These are phyloP conservation scores for Ophiocordyceps australis DNA, from an alignment of 2,329 filamentous ascomycete species.

Conservation along the genomic window DNA sequence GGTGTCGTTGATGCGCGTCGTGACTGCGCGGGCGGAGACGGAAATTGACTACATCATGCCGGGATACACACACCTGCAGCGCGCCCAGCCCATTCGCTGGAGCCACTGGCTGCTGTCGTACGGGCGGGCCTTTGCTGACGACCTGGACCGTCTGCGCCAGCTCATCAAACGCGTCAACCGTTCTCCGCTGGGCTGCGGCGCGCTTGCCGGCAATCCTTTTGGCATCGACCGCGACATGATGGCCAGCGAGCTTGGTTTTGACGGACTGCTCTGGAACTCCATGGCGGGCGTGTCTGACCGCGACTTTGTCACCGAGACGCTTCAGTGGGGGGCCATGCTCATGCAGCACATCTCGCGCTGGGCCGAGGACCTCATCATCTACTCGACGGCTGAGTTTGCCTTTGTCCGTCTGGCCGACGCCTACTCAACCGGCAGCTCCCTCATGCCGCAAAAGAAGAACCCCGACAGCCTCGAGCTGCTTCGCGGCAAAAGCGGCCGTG, in stretches of 20 bases:
- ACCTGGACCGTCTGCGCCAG: slow-evolving; percentile 62
- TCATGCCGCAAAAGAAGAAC: slow-evolving; percentile 57
- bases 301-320: slow-evolving; percentile 67
- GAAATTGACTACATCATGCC: slow-evolving; percentile 72
- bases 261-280: slow-evolving; percentile 56
- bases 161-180: slow-evolving; percentile 57
- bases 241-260: slow-evolving; percentile 53
- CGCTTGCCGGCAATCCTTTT: slow-evolving; percentile 69
- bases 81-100: slow-evolving; percentile 65
- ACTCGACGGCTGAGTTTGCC: slow-evolving; percentile 57
- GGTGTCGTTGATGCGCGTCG: slow-evolving; percentile 40
- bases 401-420: slow-evolving; percentile 63
- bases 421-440: slow-evolving; percentile 56
- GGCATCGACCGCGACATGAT: slow-evolving; percentile 31
- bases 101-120: slow-evolving; percentile 67
- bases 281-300: slow-evolving; percentile 61
- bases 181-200: slow-evolving; percentile 54
- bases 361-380: slow-evolving; percentile 77
- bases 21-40: slow-evolving; percentile 48
- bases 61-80: slow-evolving; percentile 76
- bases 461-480: slow-evolving; percentile 54
- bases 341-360: slow-evolving; percentile 68
- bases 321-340: slow-evolving; percentile 63
- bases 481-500: slow-evolving; percentile 56
- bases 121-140: slow-evolving; percentile 50